Conservation (phyloP, 108 stramenopile genomes). For the Fragilariopsis cylindrus region DNA sequence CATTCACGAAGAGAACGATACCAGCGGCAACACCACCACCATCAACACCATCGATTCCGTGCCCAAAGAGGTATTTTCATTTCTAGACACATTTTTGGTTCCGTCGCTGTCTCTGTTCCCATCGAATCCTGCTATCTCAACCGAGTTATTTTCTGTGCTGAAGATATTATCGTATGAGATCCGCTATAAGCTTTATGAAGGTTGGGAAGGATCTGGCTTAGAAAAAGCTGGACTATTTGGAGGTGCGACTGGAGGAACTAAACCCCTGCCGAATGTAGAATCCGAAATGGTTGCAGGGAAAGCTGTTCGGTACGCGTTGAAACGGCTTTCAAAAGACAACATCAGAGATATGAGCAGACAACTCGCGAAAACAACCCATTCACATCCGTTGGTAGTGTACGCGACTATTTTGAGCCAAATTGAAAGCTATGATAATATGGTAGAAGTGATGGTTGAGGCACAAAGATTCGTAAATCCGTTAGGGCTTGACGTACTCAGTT, state of each 20-base stretch:
- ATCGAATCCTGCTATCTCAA: conserved; percentile 59
- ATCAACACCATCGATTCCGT: background rate
- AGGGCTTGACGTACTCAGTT: conserved; percentile 87
- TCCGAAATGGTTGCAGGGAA: conserved; percentile 80
- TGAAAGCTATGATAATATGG: conserved; percentile 95
- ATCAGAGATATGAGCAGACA: conserved; percentile 70
- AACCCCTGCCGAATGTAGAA: conserved; percentile 60
- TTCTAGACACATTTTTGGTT: conserved; percentile 56
- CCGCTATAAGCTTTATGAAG: conserved; percentile 72
- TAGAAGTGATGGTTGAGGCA: conserved; percentile 90
- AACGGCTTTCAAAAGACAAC: conserved; percentile 91
- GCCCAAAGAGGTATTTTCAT: conserved; percentile 19
- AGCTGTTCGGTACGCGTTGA: conserved; percentile 70
- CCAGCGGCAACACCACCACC: background rate
- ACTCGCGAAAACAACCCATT: conserved; percentile 83
- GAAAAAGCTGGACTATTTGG: conserved; percentile 55
- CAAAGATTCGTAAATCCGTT: conserved; percentile 75
- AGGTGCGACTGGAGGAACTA: conserved; percentile 28
- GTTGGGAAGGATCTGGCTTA: conserved; percentile 70
- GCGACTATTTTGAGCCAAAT: conserved; percentile 85
- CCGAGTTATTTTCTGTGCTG: conserved; percentile 74
- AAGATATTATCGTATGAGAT: conserved; percentile 58
- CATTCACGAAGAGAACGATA: background rate
- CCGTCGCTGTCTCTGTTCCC: conserved; percentile 71
- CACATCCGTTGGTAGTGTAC: conserved; percentile 87